Evolutionary conservation across 2,329 filamentous ascomycete genomes (phyloP), one percentile per base, ranked within the genome.

Genomic region (Venturia pyrina): DNA sequence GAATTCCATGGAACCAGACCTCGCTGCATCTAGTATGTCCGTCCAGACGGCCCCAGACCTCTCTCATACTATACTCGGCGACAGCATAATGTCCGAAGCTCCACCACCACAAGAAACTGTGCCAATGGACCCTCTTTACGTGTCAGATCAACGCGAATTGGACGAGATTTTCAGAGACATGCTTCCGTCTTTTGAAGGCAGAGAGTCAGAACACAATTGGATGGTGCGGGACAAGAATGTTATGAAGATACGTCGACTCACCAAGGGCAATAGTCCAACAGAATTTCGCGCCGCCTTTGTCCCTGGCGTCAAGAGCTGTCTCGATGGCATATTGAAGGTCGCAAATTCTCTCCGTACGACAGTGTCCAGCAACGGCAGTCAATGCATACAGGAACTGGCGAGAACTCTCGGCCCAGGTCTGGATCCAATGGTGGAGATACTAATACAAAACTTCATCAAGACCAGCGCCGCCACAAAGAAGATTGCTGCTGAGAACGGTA

Each of bases 151-250:
- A 70, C 85, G 91, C 70, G 92, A 97, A 73, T 80, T 98, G n/a
- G 93, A 97, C 67, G 92, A 96, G 34, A 86, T 89, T 1, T 87
- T 96, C 74, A 86, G 85, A 69, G 88, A 90, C 41, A 96, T 98
- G 90, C 81, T 87, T 41, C 82, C 82, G 64, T 83, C 84, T 74
- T 97, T 97, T 68, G 92, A 97, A 70, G 93, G 93, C 64, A 91
- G 83, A 73, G 93, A 98, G 78, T 87, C 89, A 0, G 93, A 98
- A 73, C 86, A 90, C 67, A 98, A 98, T 73, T 98, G 93, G 93
- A 75, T 90, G 71, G 87, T 89, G 70, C 85, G 93, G 74, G 93
- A 98, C 75, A 89, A 93, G 78, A 88, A 85, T 72, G 83, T 92
- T 46, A 83, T 83, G 8, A 93, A 89, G 69, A 78, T 98, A 62